These are phyloP conservation scores for Bryoerythrophyllum caledonicum DNA, from an alignment of 225 moss, liverwort and hornwort genomes.

Conservation along the genomic window DNA sequence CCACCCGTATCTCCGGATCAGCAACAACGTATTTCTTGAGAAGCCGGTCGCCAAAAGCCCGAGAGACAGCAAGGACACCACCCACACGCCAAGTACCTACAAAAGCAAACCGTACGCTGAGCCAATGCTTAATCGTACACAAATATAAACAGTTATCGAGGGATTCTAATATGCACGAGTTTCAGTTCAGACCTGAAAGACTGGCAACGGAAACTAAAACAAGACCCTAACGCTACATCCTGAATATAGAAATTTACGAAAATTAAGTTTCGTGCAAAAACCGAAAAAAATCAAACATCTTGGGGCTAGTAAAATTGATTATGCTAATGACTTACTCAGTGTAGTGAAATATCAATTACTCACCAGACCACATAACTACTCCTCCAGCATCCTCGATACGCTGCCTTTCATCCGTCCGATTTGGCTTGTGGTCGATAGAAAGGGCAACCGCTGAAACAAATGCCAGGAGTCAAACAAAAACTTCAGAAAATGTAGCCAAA, in stretches of 20 bases:
- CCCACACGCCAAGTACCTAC: constrained; percentile 98
- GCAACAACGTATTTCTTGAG: constrained; percentile 95
- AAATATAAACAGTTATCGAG: not conserved
- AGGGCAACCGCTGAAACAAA: constrained; percentile 57
- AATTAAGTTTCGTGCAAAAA: no score
- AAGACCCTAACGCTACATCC: not conserved
- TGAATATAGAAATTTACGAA: not conserved
- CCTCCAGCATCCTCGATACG: constrained; percentile 85
- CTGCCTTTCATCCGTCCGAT: constrained; percentile 72
- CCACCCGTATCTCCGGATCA: constrained; percentile 91
- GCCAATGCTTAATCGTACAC: not conserved
- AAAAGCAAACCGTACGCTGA: not conserved
- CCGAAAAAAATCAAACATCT: no score
- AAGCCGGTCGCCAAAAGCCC: constrained; percentile 93
- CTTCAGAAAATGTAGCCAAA: constrained; percentile 6
- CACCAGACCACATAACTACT: constrained; percentile 89
- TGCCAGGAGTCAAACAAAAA: not conserved
- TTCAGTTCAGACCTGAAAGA: not conserved
- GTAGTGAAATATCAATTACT: not conserved
- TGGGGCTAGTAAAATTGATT: not conserved
- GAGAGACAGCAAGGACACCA: constrained; percentile 96
- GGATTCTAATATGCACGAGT: not conserved
- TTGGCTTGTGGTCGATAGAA: constrained; percentile 78
- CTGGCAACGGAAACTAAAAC: not conserved
- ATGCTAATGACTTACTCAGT: not conserved